A percentile compares a stretch with the other conserved stretches of the same genome.
Conservation (phyloP, 1,284 basidiomycete species). For the Leucoagaricus sp. region DNA sequence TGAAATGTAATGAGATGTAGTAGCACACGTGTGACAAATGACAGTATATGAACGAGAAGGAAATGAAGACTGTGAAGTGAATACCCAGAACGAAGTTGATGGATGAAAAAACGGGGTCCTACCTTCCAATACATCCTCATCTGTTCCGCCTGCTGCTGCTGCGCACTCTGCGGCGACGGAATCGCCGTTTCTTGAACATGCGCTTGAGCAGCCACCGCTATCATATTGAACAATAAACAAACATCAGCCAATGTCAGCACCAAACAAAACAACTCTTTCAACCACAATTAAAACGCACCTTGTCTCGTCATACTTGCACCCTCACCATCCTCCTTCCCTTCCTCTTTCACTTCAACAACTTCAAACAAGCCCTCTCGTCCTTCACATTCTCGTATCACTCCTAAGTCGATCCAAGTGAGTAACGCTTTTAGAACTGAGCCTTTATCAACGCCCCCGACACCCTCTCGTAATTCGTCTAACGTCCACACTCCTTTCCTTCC, state of each 20-base stretch:
- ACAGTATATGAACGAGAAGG: no score
- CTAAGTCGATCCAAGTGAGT: conserved; percentile 81
- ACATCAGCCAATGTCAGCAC: background rate
- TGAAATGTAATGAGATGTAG: background rate
- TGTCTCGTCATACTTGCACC: conserved; percentile 22
- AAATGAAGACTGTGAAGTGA: no score
- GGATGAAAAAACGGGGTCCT: conserved; percentile 10
- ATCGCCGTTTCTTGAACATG: conserved; percentile 44
- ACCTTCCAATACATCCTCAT: conserved; percentile 89
- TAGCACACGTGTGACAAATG: no score
- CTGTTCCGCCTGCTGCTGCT: conserved; percentile 80
- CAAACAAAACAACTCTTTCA: conserved; percentile 13
- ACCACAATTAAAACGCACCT: no score
- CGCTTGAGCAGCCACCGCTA: conserved; percentile 15
- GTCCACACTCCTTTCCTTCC: conserved; percentile 61
- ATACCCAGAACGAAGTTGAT: no score
- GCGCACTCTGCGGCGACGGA: conserved; percentile 56
- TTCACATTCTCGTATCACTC: conserved; percentile 72
- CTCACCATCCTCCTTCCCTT: conserved; percentile 24
- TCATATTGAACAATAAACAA: conserved; percentile 1
- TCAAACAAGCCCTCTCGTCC: conserved; percentile 49
- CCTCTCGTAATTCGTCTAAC: conserved; percentile 62
- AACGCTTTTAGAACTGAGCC: conserved; percentile 71
- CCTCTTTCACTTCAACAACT: conserved; percentile 65
- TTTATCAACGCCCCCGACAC: conserved; percentile 66